phyloP scores from a whole-genome alignment of 2,329 filamentous ascomycete genomes.

The Boeremia lycopersici region DNA sequence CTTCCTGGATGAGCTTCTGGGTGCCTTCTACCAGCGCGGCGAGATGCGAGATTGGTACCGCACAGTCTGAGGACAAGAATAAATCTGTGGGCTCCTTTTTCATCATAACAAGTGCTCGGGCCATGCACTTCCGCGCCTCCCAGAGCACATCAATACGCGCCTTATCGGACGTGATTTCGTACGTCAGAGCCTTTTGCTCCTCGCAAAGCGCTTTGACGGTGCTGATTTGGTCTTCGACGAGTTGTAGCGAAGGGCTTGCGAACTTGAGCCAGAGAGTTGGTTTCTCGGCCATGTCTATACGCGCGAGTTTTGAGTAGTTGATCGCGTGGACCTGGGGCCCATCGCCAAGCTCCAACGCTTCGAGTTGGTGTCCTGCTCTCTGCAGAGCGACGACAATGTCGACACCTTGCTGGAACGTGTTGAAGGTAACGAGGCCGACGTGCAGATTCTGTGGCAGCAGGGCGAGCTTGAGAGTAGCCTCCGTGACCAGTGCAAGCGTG shows the following conservation, averaged over 20 bases:
- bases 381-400: slow-evolving; percentile 79
- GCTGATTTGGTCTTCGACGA: slow-evolving; percentile 75
- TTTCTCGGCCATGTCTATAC: slow-evolving; percentile 66
- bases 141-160: slow-evolving; percentile 70
- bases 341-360: slow-evolving; percentile 87
- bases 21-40: slow-evolving; percentile 77
- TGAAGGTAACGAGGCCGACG: slow-evolving; percentile 74
- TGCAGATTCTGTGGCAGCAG: slow-evolving; percentile 76
- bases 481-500: slow-evolving; percentile 87
- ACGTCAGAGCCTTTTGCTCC: slow-evolving; percentile 62
- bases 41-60: slow-evolving; percentile 73
- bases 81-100: slow-evolving; percentile 61
- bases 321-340: slow-evolving; percentile 80
- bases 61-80: slow-evolving; percentile 79
- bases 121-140: slow-evolving; percentile 74
- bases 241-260: slow-evolving; percentile 62
- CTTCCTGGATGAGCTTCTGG: slow-evolving; percentile 63
- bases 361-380: slow-evolving; percentile 77
- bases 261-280: slow-evolving; percentile 79
- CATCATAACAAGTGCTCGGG: slow-evolving; percentile 72
- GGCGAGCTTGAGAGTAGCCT: slow-evolving; percentile 83
- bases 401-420: slow-evolving; percentile 70
- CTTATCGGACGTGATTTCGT: slow-evolving; percentile 67
- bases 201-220: slow-evolving; percentile 66
- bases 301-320: slow-evolving; percentile 63